Evolutionary conservation across 257 asterid species (phyloP), one percentile per base, ranked within the genome.

Genomic region (Echites panduratus): DNA sequence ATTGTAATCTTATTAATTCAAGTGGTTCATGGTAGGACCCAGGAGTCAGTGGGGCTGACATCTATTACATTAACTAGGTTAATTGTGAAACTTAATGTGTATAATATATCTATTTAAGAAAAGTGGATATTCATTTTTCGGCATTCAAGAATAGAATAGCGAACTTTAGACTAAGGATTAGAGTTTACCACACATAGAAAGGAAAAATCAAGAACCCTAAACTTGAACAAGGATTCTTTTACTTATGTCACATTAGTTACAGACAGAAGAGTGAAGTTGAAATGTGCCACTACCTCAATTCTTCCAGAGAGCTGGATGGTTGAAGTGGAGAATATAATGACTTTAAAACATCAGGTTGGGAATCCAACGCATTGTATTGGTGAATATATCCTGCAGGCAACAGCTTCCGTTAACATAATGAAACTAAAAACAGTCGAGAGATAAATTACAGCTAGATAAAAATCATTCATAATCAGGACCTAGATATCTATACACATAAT

Each of bases 281-380:
- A 72, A 68, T 69, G 63, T 26, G 43, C 53, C 63, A 72, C 71
- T 85, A 94, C 99, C 99, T 91, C 81, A 89, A 77, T 72, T 93
- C 97, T 80, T 91, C 99, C 73, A 87, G 78, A 56, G 97, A 80
- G 79, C 97, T 94, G 76, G 98, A 85, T 80, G 88, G 89, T 82
- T 89, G 97, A 78, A 94, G 83, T 70, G 99, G 99, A 73, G 98
- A 94, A 87, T 94, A 94, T 66, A 94, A 86, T 22, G 99, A 94
- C 81, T 83, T 89, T 79, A 94, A 83, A 71, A 91, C 99, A 79
- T 94, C 99, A 48, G 99, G 99, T 76, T 90, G 93, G 58, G 96
- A 94, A 81, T 91, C 93, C 91, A 91, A 80, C 8, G 92, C 85
- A 79, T 94, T 94, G 89, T 89, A 91, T 79, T 89, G 90, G 80